A percentile compares a stretch with the other conserved stretches of the same genome.
These are phyloP conservation scores for Torulaspora delbrueckii DNA, from an alignment of 805 yeast genomes.

Conservation along the genomic window DNA sequence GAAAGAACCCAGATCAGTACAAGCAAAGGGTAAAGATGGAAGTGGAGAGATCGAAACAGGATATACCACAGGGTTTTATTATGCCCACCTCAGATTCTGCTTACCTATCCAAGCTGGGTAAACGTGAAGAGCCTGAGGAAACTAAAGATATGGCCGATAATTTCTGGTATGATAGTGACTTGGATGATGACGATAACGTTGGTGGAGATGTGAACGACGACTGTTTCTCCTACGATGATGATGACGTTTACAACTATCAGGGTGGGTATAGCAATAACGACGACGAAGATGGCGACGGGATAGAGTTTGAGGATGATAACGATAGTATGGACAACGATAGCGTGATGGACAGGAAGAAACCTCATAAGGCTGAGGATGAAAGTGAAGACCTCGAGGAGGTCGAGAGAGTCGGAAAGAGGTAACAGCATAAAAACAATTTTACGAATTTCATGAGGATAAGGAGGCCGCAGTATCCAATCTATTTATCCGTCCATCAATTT, in stretches of 20 bases:
- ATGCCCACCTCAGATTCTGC: constrained; percentile 65
- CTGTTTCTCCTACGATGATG: constrained; percentile 40
- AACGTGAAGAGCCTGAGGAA: constrained; percentile 34
- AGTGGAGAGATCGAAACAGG: constrained; percentile 76
- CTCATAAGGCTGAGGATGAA: constrained; percentile 32
- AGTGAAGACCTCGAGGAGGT: constrained; percentile 33
- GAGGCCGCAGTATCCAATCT: not conserved
- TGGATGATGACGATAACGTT: constrained; percentile 64
- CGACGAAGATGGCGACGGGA: constrained; percentile 44
- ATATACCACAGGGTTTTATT: constrained; percentile 80
- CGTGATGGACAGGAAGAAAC: constrained; percentile 35
- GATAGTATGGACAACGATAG: constrained; percentile 35
- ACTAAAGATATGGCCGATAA: constrained; percentile 69
- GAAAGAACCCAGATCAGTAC: constrained; percentile 75
- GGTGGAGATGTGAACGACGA: constrained; percentile 46
- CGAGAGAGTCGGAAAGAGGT: constrained; percentile 25
- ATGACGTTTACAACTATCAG: constrained; percentile 45
- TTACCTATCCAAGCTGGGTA: constrained; percentile 38
- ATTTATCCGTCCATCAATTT: not conserved
- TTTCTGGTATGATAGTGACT: constrained; percentile 73
- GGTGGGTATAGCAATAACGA: constrained; percentile 34
- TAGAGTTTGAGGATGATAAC: constrained; percentile 30
- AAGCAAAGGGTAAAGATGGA: constrained; percentile 70
- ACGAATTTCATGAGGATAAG: not conserved
- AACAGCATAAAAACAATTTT: constrained; percentile 6